A percentile compares a stretch with the other conserved stretches of the same genome.
Evolutionary conservation across 192 early-diverging fungal genomes (phyloP).

Genomic region (Chytriomyces confervae): DNA sequence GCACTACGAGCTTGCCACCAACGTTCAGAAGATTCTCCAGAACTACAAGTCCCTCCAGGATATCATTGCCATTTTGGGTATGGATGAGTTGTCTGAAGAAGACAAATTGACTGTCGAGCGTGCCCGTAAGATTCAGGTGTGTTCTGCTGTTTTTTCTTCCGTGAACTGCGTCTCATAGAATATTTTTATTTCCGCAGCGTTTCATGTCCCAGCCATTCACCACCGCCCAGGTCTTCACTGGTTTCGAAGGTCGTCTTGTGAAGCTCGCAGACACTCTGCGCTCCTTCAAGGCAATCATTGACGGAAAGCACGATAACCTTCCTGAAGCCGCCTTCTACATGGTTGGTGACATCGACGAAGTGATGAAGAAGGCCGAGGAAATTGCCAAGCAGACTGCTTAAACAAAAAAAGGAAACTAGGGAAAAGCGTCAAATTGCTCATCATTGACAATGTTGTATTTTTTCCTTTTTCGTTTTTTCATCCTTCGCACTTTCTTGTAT

Average conservation of each 20-base stretch:
- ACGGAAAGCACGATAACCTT: constrained; percentile 93
- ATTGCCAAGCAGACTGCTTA: constrained; percentile 68
- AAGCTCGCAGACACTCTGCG: constrained; percentile 85
- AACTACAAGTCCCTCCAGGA: constrained; percentile 99
- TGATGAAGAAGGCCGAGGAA: constrained; percentile 85
- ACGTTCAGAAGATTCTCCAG: constrained; percentile 95
- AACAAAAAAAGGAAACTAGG: not conserved
- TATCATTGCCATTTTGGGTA: constrained; percentile 99
- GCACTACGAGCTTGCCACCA: constrained; percentile 93
- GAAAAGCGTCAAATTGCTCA: no score
- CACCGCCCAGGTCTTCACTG: constrained; percentile 96
- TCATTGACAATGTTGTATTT: not conserved
- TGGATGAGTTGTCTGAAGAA: constrained; percentile 99
- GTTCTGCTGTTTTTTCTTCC: constrained; percentile 1
- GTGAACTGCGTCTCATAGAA: not conserved
- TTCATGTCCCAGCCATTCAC: constrained; percentile 99
- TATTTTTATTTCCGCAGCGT: constrained; percentile 52
- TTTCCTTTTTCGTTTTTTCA: not conserved
- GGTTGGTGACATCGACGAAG: constrained; percentile 96
- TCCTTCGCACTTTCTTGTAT: not conserved
- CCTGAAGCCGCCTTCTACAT: constrained; percentile 99
- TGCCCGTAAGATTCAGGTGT: constrained; percentile 95
- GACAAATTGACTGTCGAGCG: constrained; percentile 98
- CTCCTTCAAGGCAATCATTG: constrained; percentile 96
- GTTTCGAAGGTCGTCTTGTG: constrained; percentile 95